phyloP scores from a whole-genome alignment of 495 filamentous ascomycete species.

The Talaromyces borbonicus region DNA sequence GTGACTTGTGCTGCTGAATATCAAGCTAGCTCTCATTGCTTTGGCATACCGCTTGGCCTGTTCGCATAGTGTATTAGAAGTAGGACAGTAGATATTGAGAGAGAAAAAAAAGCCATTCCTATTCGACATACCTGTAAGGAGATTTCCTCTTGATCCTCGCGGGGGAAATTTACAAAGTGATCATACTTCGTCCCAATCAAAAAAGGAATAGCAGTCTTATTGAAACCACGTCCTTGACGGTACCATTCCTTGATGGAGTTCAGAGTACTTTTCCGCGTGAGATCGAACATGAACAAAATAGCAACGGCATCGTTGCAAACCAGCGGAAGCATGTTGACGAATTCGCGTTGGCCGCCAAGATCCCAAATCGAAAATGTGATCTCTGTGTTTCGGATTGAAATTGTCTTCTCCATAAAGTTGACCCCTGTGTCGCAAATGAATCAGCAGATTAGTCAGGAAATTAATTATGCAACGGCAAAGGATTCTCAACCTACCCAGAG shows the following conservation, averaged over 20 bases:
- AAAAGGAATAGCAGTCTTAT: constrained; percentile 98
- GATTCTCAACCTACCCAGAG: constrained; percentile 76
- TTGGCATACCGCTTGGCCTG: constrained; percentile 93
- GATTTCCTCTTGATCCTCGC: constrained; percentile 96
- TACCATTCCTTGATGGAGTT: constrained; percentile 99
- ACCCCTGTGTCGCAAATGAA: constrained; percentile 47
- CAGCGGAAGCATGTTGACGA: constrained; percentile 97
- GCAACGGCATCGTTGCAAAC: constrained; percentile 98
- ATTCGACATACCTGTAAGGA: constrained; percentile 69
- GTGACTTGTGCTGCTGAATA: constrained; percentile 97
- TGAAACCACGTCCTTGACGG: constrained; percentile 92
- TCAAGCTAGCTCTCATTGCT: constrained; percentile 93
- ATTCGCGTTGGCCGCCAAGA: constrained; percentile 93
- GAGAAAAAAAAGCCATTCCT: too few relatives aligned
- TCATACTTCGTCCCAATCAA: constrained; percentile 97
- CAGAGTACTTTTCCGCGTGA: constrained; percentile 93
- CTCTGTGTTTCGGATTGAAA: constrained; percentile 98
- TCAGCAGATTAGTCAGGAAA: not conserved
- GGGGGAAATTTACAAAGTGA: constrained; percentile 95
- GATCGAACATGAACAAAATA: constrained; percentile 98
- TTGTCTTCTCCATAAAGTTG: constrained; percentile 99
- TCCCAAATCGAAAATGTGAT: constrained; percentile 99
- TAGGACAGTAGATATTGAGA: not conserved
- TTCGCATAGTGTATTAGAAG: not conserved
- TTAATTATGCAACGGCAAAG: too few relatives aligned